A percentile compares a stretch with the other conserved stretches of the same genome.
These are phyloP conservation scores for Elsinoe perseae DNA, from an alignment of 2,329 filamentous ascomycete species.

Conservation along the genomic window DNA sequence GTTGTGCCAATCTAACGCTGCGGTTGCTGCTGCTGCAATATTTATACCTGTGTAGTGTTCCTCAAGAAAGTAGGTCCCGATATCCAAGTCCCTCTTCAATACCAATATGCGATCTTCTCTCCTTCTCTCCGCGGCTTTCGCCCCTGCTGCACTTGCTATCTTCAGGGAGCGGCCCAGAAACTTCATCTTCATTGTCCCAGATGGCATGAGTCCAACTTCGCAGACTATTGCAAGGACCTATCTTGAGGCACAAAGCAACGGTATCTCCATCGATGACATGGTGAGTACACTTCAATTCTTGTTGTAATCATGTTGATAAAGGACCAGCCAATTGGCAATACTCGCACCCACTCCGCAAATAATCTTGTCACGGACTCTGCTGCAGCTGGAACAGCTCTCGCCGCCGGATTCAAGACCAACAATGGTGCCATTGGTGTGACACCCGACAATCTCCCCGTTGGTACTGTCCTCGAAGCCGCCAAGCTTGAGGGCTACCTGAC, in stretches of 20 bases:
- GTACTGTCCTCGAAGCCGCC: constrained; percentile 36
- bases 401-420: constrained; percentile 35
- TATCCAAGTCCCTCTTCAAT: neutral
- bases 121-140: neutral
- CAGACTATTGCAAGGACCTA: constrained; percentile 17
- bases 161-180: constrained; percentile 15
- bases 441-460: constrained; percentile 30
- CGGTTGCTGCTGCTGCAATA: neutral
- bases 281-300: neutral
- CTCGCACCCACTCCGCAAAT: constrained; percentile 24
- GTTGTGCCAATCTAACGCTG: neutral
- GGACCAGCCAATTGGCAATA: constrained; percentile 28
- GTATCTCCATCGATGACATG: constrained; percentile 17
- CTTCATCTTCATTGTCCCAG: constrained; percentile 19
- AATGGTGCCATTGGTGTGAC: constrained; percentile 34
- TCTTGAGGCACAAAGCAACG: constrained; percentile 6
- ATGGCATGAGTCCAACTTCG: constrained; percentile 18
- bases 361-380: constrained; percentile 38
- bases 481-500: constrained; percentile 36
- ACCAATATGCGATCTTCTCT: neutral
- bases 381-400: constrained; percentile 36
- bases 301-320: neutral
- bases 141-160: constrained; percentile 9
- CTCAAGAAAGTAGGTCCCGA: neutral
- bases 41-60: neutral